Evolutionary conservation across 2,329 filamentous ascomycete genomes (phyloP).

Genomic region (Diaporthe eres): DNA sequence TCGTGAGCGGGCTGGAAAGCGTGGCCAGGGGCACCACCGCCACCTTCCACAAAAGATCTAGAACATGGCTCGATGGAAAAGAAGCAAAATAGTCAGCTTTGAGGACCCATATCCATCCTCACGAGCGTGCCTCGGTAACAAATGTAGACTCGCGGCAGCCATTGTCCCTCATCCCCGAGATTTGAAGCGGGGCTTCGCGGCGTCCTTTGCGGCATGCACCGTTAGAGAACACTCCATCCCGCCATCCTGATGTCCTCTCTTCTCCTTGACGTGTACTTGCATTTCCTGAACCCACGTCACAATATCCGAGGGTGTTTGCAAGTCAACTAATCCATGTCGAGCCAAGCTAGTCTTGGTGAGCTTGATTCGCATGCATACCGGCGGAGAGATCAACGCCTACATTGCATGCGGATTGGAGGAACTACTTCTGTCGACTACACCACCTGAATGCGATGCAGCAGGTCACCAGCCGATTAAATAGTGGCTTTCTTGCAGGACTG

Average conservation of each 20-base stretch:
- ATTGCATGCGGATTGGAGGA: neutral
- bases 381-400: neutral
- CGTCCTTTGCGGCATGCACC: too few relatives aligned
- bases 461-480: neutral
- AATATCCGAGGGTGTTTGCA: neutral
- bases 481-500: neutral
- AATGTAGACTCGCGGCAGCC: too few relatives aligned
- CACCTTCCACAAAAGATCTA: slow-evolving; percentile 24
- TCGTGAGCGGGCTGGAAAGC: slow-evolving; percentile 4
- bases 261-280: neutral
- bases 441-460: neutral
- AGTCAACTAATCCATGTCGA: neutral
- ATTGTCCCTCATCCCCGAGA: neutral
- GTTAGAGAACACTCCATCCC: neutral
- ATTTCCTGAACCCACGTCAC: neutral
- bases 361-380: neutral
- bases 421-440: neutral
- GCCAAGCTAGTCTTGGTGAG: slow-evolving; percentile 13
- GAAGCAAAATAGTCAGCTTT: neutral
- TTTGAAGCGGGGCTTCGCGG: slow-evolving; percentile 17
- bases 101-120: neutral
- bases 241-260: neutral
- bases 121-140: neutral
- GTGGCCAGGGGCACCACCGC: neutral
- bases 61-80: neutral